A percentile compares a stretch with the other conserved stretches of the same genome.
Evolutionary conservation across 1,284 basidiomycete genomes (phyloP).

Genomic region (Laetiporus sulphureus): DNA sequence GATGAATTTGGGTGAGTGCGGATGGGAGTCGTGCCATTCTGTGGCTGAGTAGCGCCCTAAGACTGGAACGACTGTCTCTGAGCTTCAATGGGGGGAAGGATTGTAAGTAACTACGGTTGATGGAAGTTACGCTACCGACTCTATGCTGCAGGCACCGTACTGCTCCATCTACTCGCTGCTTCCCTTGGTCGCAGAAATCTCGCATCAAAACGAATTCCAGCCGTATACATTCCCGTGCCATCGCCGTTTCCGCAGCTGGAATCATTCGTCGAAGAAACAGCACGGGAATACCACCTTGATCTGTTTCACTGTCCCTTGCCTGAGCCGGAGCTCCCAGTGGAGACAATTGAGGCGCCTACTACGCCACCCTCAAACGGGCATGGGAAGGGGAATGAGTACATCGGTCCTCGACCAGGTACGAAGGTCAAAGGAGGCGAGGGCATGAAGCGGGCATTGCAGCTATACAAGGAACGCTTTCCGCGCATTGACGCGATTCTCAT

Average conservation of each 20-base stretch:
- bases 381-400: no score
- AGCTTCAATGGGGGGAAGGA: constrained; percentile 99
- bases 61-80: constrained; percentile 67
- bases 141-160: constrained; percentile 71
- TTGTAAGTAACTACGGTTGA: constrained; percentile 50
- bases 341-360: constrained; percentile 35
- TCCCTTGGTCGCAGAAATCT: constrained; percentile 44
- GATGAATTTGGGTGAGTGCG: constrained; percentile 69
- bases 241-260: constrained; percentile 87
- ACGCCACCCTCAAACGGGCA: constrained; percentile 18
- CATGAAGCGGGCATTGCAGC: constrained; percentile 78
- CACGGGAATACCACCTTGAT: constrained; percentile 70
- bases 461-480: constrained; percentile 65
- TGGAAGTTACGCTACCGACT: background rate
- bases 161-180: constrained; percentile 85
- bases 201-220: constrained; percentile 50
- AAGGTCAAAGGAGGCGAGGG: constrained; percentile 57
- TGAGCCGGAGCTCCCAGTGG: constrained; percentile 31
- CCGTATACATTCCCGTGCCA: constrained; percentile 87
- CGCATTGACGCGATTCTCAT: constrained; percentile 79
- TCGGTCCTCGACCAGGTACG: no score
- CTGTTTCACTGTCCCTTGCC: constrained; percentile 55
- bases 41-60: constrained; percentile 18
- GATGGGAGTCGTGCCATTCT: constrained; percentile 1
- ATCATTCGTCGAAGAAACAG: constrained; percentile 69